Conservation (phyloP, 1,284 basidiomycete genomes). For the Ganoderma multipileum region DNA sequence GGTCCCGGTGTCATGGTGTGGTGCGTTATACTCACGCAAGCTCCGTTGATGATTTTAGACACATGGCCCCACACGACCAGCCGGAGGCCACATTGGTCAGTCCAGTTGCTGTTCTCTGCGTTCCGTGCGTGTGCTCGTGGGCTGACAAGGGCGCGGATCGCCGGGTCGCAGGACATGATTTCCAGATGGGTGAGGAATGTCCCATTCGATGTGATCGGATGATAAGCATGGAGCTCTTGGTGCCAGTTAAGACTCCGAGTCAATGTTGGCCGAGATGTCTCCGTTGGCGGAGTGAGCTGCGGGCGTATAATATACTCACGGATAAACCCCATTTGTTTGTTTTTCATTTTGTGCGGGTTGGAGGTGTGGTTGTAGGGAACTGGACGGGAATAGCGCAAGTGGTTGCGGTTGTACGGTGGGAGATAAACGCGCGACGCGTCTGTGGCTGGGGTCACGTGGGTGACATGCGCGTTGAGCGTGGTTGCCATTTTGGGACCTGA, state of each 20-base stretch:
- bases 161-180: conserved; percentile 50
- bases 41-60: conserved; percentile 48
- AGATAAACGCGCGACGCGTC: conserved; percentile 3
- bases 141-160: conserved; percentile 3
- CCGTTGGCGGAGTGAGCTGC: not conserved
- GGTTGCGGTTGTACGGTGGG: not conserved
- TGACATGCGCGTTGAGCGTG: conserved; percentile 17
- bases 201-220: conserved; percentile 32
- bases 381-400: not conserved
- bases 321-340: not conserved
- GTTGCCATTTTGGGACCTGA: conserved; percentile 1
- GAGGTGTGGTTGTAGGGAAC: not conserved
- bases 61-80: conserved; percentile 89
- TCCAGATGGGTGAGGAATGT: conserved; percentile 58
- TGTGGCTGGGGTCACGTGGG: conserved; percentile 26
- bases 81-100: conserved; percentile 70
- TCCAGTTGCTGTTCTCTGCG: conserved; percentile 2
- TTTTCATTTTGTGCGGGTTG: not conserved
- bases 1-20: conserved; percentile 1
- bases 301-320: not conserved
- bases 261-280: not conserved
- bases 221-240: conserved; percentile 1
- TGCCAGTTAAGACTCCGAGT: conserved; percentile 16
- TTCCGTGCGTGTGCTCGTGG: not conserved
- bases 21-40: not conserved